Conservation (phyloP, 2,329 filamentous ascomycete species). For the Exophiala calicioides region DNA sequence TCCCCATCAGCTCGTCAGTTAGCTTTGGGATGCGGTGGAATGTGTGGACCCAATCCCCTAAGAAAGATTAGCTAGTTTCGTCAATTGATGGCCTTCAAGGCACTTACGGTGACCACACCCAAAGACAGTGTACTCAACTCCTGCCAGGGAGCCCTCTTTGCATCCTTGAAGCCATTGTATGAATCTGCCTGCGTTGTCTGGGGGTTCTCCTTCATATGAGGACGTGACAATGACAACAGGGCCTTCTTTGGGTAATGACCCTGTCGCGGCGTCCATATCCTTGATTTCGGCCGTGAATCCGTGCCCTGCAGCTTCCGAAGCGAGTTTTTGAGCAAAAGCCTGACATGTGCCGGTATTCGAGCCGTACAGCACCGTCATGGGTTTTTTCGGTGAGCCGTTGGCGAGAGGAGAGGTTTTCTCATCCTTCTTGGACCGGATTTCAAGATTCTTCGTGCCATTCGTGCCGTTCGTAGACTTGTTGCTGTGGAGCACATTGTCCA, state of each 20-base stretch:
- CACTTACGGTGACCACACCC: slow-evolving; percentile 60
- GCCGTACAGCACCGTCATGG: slow-evolving; percentile 67
- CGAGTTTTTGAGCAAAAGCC: slow-evolving; percentile 64
- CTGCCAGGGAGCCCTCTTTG: slow-evolving; percentile 53
- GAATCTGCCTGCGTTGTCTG: slow-evolving; percentile 70
- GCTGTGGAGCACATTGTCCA: slow-evolving; percentile 39
- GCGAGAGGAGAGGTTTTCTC: slow-evolving; percentile 31
- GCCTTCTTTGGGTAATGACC: slow-evolving; percentile 59
- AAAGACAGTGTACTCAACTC: slow-evolving; percentile 67
- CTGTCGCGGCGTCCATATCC: slow-evolving; percentile 62
- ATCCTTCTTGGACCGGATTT: slow-evolving; percentile 16
- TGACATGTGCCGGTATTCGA: slow-evolving; percentile 76
- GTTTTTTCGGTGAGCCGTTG: slow-evolving; percentile 21
- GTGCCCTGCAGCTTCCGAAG: slow-evolving; percentile 40
- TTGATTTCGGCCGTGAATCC: slow-evolving; percentile 55
- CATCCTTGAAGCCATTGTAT: slow-evolving; percentile 64
- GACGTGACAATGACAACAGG: slow-evolving; percentile 69
- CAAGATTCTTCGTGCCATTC: background rate
- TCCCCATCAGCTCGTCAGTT: slow-evolving; percentile 55
- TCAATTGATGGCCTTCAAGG: background rate
- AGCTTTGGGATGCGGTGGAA: slow-evolving; percentile 68
- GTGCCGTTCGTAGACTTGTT: background rate
- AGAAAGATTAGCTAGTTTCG: slow-evolving; percentile 1
- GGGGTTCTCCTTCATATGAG: slow-evolving; percentile 72
- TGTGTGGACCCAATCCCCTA: slow-evolving; percentile 52